Percentiles rank a stretch among this genome's conserved stretches.
Conservation (phyloP, 352 stramenopile genomes). For the Phytophthora pseudosyringae region DNA sequence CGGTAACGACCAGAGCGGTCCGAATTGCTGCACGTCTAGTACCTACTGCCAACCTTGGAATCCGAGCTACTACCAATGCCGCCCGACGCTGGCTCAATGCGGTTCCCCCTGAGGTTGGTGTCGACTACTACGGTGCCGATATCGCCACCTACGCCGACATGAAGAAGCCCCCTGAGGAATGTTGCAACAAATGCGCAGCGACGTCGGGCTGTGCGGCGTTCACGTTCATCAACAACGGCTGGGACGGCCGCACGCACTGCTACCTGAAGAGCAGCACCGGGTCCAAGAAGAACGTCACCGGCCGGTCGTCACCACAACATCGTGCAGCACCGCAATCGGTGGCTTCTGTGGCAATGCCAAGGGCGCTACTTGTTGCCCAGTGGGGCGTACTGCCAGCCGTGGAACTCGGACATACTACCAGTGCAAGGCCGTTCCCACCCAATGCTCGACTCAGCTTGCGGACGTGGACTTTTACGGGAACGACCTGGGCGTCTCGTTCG, state of each 20-base stretch:
- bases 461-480: constrained; percentile 28
- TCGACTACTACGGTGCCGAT: constrained; percentile 41
- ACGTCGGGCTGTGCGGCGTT: constrained; percentile 24
- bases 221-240: constrained; percentile 37
- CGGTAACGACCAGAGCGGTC: constrained; percentile 27
- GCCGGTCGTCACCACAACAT: no score
- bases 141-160: constrained; percentile 12
- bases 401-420: constrained; percentile 37
- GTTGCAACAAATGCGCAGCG: constrained; percentile 19
- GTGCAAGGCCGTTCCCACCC: constrained; percentile 36
- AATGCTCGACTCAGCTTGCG: constrained; percentile 44
- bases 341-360: no score
- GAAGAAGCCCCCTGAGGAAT: constrained; percentile 11
- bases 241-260: constrained; percentile 31
- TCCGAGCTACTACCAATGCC: constrained; percentile 48
- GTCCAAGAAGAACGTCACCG: constrained; percentile 12
- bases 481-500: not conserved
- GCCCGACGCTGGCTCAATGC: constrained; percentile 34
- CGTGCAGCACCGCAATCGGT: no score
- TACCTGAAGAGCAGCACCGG: constrained; percentile 34
- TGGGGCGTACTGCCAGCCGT: no score
- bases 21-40: constrained; percentile 40
- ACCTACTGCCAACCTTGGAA: constrained; percentile 62
- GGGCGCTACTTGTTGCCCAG: no score
- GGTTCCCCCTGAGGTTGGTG: constrained; percentile 29